Conservation (phyloP, 345 rosid genomes). For the Heritiera littoralis region DNA sequence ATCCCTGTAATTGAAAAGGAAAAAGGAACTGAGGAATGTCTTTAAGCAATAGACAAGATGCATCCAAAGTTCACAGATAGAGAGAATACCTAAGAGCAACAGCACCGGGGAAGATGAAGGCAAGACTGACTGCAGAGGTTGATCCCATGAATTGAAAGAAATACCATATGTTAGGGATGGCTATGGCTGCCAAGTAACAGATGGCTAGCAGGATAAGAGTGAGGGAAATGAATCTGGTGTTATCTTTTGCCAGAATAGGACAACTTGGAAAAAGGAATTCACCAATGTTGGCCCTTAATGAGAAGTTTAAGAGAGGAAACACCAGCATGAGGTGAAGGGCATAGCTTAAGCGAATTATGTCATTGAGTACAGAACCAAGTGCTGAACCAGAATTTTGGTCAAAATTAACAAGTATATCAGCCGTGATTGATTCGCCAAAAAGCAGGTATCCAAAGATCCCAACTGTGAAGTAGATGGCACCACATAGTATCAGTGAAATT, state of each 20-base stretch:
- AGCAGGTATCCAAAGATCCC: slow-evolving; percentile 80
- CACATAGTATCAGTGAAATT: slow-evolving; percentile 65
- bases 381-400: slow-evolving; percentile 56
- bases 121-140: slow-evolving; percentile 75
- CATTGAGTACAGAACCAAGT: slow-evolving; percentile 59
- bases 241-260: slow-evolving; percentile 47
- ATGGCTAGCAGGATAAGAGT: slow-evolving; percentile 45
- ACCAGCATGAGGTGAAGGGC: slow-evolving; percentile 83
- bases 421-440: slow-evolving; percentile 74
- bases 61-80: not conserved
- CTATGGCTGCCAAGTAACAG: slow-evolving; percentile 58
- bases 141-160: slow-evolving; percentile 86
- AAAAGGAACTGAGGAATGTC: not conserved
- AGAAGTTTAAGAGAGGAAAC: slow-evolving; percentile 83
- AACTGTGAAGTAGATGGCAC: slow-evolving; percentile 58
- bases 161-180: slow-evolving; percentile 78
- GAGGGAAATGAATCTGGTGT: slow-evolving; percentile 53
- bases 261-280: slow-evolving; percentile 63
- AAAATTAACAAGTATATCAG: slow-evolving; percentile 79
- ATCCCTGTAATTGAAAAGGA: slow-evolving; percentile 33
- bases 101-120: slow-evolving; percentile 85
- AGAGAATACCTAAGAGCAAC: slow-evolving; percentile 62
- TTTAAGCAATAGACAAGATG: not conserved
- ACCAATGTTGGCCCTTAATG: slow-evolving; percentile 63
- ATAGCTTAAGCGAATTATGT: slow-evolving; percentile 66